Conservation (phyloP, 1,284 basidiomycete species). For the Ceratobasidium sp. region DNA sequence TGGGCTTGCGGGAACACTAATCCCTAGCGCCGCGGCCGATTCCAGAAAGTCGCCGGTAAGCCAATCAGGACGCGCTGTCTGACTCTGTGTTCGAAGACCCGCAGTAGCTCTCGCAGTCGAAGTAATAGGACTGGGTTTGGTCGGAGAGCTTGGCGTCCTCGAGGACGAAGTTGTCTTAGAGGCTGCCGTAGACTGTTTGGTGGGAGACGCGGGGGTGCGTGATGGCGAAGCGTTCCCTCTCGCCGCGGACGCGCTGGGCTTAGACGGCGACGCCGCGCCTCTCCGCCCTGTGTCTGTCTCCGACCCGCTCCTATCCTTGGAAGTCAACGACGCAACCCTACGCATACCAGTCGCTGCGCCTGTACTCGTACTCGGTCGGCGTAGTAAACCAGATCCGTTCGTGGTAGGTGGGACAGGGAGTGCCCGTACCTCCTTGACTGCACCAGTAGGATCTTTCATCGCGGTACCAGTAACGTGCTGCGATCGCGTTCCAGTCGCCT, state of each 20-base stretch:
- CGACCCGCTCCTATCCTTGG: slow-evolving; percentile 2
- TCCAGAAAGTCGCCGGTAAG: slow-evolving; percentile 42
- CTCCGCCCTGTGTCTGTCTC: background rate
- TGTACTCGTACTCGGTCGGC: slow-evolving; percentile 31
- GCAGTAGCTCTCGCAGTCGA: too few species aligned
- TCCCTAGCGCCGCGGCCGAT: slow-evolving; percentile 33
- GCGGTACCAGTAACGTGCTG: slow-evolving; percentile 70
- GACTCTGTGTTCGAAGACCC: slow-evolving; percentile 26
- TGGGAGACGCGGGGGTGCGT: slow-evolving; percentile 19
- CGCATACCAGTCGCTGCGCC: background rate
- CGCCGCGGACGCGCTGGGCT: slow-evolving; percentile 13
- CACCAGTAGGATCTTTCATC: slow-evolving; percentile 62
- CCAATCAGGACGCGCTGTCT: slow-evolving; percentile 37
- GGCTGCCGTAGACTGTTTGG: slow-evolving; percentile 4
- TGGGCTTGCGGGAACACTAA: slow-evolving; percentile 41
- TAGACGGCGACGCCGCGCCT: slow-evolving; percentile 20
- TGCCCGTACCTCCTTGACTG: slow-evolving; percentile 16
- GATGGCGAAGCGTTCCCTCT: slow-evolving; percentile 15
- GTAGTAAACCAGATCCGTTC: background rate
- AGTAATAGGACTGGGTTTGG: background rate
- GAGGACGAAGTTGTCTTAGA: too few species aligned
- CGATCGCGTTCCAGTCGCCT: slow-evolving; percentile 43
- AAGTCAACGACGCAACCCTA: slow-evolving; percentile 15
- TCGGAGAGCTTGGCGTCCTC: background rate
- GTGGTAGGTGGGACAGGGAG: slow-evolving; percentile 27